Base-by-base conservation (phyloP, 371 early-diverging fungal species). In the Rhizopus arrhizus region DNA sequence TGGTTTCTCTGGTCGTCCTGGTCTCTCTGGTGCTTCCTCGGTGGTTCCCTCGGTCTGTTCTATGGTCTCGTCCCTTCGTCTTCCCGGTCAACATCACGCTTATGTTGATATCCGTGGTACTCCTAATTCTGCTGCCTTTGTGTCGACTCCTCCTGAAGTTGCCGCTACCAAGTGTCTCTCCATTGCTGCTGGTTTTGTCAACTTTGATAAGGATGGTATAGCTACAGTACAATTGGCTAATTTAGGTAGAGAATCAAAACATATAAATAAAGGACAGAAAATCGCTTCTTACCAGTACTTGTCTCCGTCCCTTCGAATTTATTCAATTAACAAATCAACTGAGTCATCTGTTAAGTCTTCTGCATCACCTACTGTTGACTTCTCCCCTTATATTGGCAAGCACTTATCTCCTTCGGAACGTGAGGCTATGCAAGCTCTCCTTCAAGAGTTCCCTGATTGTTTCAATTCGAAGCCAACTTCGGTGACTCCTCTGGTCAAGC, bases 381-480 rank as follows among this genome's bases (percentile, higher is more conserved):
- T 49, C 47, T 47, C 47, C 5, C 3, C n/a, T 2, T 36, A n/a
- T 48, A 33, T 58, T 34, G 58, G 58, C 12, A 13, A 46, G 13
- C 32, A 36, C 11, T 35, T 57, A 29, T 57, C 48, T 48, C 5
- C 38, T 22, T 10, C 48, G 13, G 38, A 46, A 47, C 12, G 22
- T 35, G 29, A 34, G 46, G 12, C 47, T 13, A 28, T 58, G 35
- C 32, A 58, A 38, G 29, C 9, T 2, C 47, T 58, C 29, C 58
- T 58, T 7, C 3, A 60, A 12, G 52, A 66, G 36, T 38, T 66
- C 10, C 60, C 68, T 35, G 55, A 48, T 4, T 72, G 61, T 41
- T 59, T 68, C 2, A 41, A 64, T 2, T 38, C 60, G 28, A 40
- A 47, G 40, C n/a, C 34, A 47, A 11, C 22, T 1, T 49, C 38